Base-by-base conservation (phyloP, 495 filamentous ascomycete genomes). In the Aspergillus sclerotiicarbonarius region DNA sequence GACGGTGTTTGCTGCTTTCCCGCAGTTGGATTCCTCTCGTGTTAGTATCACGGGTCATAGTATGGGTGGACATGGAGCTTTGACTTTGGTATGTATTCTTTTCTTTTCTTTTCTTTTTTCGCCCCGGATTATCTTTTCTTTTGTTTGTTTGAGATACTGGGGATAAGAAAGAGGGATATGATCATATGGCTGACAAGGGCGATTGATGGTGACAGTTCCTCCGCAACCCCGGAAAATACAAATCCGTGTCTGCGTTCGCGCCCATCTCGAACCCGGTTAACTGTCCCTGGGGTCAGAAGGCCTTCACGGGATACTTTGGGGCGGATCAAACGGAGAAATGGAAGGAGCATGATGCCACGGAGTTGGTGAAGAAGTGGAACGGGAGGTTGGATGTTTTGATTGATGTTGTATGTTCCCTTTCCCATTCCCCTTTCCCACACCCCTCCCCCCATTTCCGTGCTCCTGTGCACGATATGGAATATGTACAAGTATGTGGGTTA, bases 51-150 rank as follows among this genome's bases (percentile, higher is more conserved):
- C 87, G 35, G 94, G 94, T 3, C 94, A 98, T 71, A 88, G 84
- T 64, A 98, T 98, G 94, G 94, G 94, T 63, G 94, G 94, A 0
- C 94, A 98, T 72, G 94, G 94, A 20, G 94, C 94, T 48, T 76
- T 98, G 61, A 96, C 91, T 51, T 73, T 97, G 63, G 84, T 87
- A 66, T 46, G 77, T 57, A 31, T 33, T 31, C 45, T 30, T 41
- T 35, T 49, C 20, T 55, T 46, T 54, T 16, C 61, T 30, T 58
- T 50, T n/a, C n/a, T n/a, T n/a, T n/a, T n/a, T n/a, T n/a, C n/a
- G n/a, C n/a, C n/a, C n/a, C n/a, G n/a, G n/a, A n/a, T n/a, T 51
- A n/a, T 50, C 54, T 62, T 33, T 15, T 25, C n/a, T 51, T 32
- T 44, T 35, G 25, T 2, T 5, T 25, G 25, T 25, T 25, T 47